Evolutionary conservation across 257 asterid species (phyloP), one percentile per base, ranked within the genome.

Genomic region (Pogostemon cablin): DNA sequence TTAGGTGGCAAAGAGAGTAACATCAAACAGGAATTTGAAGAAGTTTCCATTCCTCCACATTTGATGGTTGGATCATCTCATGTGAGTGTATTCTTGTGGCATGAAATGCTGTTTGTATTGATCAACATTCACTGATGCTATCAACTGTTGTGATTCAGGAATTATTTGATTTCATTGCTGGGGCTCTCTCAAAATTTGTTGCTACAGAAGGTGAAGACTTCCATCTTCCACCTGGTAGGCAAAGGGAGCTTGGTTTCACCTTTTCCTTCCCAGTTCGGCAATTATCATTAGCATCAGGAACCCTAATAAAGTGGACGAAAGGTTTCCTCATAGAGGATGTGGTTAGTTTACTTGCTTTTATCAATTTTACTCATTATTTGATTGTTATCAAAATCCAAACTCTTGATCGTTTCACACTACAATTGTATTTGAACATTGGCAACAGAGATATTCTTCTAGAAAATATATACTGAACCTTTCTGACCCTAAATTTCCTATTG

Each of bases 191-290:
- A 69, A 87, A 84, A 53, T 91, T 91, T 82, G 87, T 91, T 66
- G 88, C 89, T 47, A 82, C 85, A 35, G 99, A 91, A 84, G 81
- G 85, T 65, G 92, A 87, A 67, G 90, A 65, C 68, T 79, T 84
- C 57, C 83, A 79, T 67, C 90, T 70, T 58, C 85, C 88, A 35
- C 81, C 86, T 2, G 96, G 89, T 44, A 84, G 75, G 84, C 90
- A 83, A 72, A 85, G 98, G 85, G 96, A 93, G 82, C 87, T 93
- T 55, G 99, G 99, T 67, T 91, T 93, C 85, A 93, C 99, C 69
- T 91, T 93, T 77, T 93, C 99, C 12, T 93, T 93, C 79, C 98
- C 99, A 2, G 93, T 89, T 63, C 79, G 74, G 80, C 99, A 93
- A 78, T 75, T 79, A 69, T 93, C 96, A 32, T 81, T 93, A 69